Base-by-base conservation (phyloP, 2,329 filamentous ascomycete species). In the Neonectria coccinea region DNA sequence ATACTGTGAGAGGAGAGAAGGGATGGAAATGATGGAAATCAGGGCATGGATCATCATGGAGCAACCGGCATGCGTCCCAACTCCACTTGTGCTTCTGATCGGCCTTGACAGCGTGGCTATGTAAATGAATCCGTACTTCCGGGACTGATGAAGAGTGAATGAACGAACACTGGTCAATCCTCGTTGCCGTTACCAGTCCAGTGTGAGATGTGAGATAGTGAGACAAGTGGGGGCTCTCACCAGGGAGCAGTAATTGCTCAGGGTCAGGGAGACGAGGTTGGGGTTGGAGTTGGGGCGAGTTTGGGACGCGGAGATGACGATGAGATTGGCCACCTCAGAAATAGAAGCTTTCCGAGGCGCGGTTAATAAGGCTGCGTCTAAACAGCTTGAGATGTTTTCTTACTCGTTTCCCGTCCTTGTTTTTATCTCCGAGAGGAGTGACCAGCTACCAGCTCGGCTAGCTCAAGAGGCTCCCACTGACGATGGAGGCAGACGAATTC, bases 261-360 rank as follows among this genome's bases (percentile, higher is more conserved):
- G 48, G 27, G 29, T 42, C 39, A 20, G n/a, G 39, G 39, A 18
- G 56, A 25, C 42, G 39, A 25, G 36, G 36, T 59, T 31, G 67
- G 68, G 67, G 60, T 52, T 65, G 66, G 62, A 20, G 59, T 52
- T 61, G 50, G 42, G 64, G 29, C 56, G 25, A 53, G 54, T 54
- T 53, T 56, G 63, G 63, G 58, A 36, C 48, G 60, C 48, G 44
- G 52, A 53, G 41, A 69, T 65, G 50, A 69, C 63, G 50, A 68
- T 69, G 66, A 59, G 61, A 42, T 42, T 42, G n/a, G 8, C n/a
- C 36, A 53, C 27, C 68, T 59, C 47, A 70, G 70, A 72, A 72
- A 71, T 72, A 72, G 66, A 68, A 68, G 29, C 45, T 31, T 58
- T 47, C n/a, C 44, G 59, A 66, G 64, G 65, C 62, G 52, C 51